Percentiles rank a stretch among this genome's conserved stretches.
Conservation (phyloP, 2,329 filamentous ascomycete genomes). For the Stromatinia cepivora region DNA sequence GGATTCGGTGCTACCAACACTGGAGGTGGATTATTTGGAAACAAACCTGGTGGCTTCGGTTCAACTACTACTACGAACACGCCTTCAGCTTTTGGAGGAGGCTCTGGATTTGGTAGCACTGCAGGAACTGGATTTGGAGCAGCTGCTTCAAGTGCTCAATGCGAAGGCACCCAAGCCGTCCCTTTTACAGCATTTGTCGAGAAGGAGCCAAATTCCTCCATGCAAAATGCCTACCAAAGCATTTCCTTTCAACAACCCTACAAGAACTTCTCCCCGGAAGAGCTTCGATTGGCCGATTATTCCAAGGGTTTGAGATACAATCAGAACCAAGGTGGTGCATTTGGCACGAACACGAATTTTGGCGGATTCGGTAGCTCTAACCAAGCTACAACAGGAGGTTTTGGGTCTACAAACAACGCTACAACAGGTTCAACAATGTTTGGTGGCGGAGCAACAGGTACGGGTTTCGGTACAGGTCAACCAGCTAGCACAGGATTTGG, state of each 20-base stretch:
- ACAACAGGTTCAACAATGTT: conserved; percentile 44
- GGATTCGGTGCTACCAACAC: conserved; percentile 34
- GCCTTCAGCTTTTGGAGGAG: conserved; percentile 36
- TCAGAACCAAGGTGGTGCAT: conserved; percentile 80
- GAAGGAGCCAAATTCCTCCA: conserved; percentile 65
- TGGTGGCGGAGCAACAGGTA: conserved; percentile 43
- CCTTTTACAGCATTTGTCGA: conserved; percentile 70
- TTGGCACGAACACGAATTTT: conserved; percentile 52
- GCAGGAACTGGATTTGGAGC: conserved; percentile 49
- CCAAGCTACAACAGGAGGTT: conserved; percentile 32
- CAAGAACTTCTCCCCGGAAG: conserved; percentile 87
- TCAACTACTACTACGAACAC: conserved; percentile 39
- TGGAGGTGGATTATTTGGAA: conserved; percentile 38
- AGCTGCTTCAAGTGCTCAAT: conserved; percentile 50
- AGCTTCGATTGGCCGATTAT: conserved; percentile 83
- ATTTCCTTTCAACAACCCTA: conserved; percentile 78
- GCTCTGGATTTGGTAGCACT: conserved; percentile 44
- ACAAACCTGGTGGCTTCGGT: conserved; percentile 39
- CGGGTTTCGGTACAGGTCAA: conserved; percentile 50
- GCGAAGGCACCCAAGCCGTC: conserved; percentile 68
- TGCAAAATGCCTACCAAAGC: conserved; percentile 71
- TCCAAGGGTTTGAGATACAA: conserved; percentile 81
- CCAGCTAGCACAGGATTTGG: conserved; percentile 52
- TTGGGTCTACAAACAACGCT: conserved; percentile 36
- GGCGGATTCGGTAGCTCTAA: conserved; percentile 42